phyloP scores from a whole-genome alignment of 345 rosid species.

The Gossypium stocksii region DNA sequence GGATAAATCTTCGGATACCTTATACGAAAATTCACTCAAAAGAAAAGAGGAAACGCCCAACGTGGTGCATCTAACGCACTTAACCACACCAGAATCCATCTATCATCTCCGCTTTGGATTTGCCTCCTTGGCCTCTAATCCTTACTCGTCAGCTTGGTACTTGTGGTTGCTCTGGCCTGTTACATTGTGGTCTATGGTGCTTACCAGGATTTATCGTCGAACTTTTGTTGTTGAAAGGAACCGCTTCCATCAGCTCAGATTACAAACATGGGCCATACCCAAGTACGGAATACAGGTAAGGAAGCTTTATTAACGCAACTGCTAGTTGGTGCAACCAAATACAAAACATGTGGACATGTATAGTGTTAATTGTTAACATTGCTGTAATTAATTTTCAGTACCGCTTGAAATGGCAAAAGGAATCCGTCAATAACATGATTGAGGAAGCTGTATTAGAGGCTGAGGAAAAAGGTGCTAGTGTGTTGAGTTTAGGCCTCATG shows the following conservation, averaged over 20 bases:
- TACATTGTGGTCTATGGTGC: slow-evolving; percentile 21
- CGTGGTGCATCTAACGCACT: slow-evolving; percentile 53
- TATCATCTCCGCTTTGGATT: background rate
- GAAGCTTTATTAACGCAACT: background rate
- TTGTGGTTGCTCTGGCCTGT: background rate
- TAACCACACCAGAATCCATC: slow-evolving; percentile 28
- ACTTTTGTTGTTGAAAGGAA: slow-evolving; percentile 49
- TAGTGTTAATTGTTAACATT: background rate
- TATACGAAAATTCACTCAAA: slow-evolving; percentile 32
- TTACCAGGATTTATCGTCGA: slow-evolving; percentile 35
- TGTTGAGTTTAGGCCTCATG: slow-evolving; percentile 18
- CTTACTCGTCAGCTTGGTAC: background rate
- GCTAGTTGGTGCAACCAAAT: background rate
- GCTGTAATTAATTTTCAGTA: slow-evolving; percentile 35
- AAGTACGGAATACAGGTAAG: slow-evolving; percentile 59
- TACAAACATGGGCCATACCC: slow-evolving; percentile 75
- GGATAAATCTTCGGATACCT: slow-evolving; percentile 29
- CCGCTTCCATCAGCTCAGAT: slow-evolving; percentile 35
- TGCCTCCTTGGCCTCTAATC: background rate
- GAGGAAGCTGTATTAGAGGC: slow-evolving; percentile 59
- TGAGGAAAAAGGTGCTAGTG: slow-evolving; percentile 51
- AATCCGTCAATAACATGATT: slow-evolving; percentile 16
- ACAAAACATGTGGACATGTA: background rate
- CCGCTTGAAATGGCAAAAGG: slow-evolving; percentile 29
- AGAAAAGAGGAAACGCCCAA: slow-evolving; percentile 40